Evolutionary conservation across 1,284 basidiomycete genomes (phyloP).

Genomic region (Vanrija humicola): DNA sequence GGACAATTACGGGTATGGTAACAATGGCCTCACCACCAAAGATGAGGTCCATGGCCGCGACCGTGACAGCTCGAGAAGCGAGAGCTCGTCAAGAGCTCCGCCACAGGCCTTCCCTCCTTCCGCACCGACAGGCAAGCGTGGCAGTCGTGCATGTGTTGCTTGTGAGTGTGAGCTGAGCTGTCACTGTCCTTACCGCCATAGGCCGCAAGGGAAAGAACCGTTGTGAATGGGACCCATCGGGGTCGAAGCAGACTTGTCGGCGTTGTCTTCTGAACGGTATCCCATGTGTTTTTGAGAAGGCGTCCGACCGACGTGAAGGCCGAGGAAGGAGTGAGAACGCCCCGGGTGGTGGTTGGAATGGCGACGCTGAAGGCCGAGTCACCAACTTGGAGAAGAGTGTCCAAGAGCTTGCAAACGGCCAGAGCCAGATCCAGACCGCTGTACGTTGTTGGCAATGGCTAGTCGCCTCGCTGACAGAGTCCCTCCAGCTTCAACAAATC

Average conservation of each 20-base stretch:
- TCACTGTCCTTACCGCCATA: conserved; percentile 7
- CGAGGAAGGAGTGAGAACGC: conserved; percentile 56
- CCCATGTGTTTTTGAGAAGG: conserved; percentile 85
- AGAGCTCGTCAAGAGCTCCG: no score
- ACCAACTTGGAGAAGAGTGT: conserved; percentile 40
- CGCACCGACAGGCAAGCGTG: conserved; percentile 35
- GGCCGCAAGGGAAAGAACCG: conserved; percentile 85
- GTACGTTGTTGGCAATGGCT: conserved; percentile 12
- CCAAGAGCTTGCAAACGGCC: conserved; percentile 35
- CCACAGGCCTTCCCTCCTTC: conserved; percentile 11
- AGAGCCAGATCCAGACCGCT: conserved; percentile 44
- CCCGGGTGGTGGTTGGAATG: conserved; percentile 29
- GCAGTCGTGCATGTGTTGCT: conserved; percentile 45
- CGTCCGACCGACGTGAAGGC: conserved; percentile 44
- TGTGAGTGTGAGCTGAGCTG: conserved; percentile 27
- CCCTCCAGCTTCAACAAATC: conserved; percentile 39
- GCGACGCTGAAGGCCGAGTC: conserved; percentile 55
- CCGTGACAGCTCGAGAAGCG: no score
- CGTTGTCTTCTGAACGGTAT: conserved; percentile 80
- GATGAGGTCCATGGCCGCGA: neutral
- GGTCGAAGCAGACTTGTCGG: conserved; percentile 55
- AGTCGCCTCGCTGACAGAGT: neutral
- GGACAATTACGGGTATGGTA: neutral
- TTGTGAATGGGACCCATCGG: conserved; percentile 69
- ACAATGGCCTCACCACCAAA: neutral